Base-by-base conservation (phyloP, 2,329 filamentous ascomycete species). In the Podosphaera xanthii region DNA sequence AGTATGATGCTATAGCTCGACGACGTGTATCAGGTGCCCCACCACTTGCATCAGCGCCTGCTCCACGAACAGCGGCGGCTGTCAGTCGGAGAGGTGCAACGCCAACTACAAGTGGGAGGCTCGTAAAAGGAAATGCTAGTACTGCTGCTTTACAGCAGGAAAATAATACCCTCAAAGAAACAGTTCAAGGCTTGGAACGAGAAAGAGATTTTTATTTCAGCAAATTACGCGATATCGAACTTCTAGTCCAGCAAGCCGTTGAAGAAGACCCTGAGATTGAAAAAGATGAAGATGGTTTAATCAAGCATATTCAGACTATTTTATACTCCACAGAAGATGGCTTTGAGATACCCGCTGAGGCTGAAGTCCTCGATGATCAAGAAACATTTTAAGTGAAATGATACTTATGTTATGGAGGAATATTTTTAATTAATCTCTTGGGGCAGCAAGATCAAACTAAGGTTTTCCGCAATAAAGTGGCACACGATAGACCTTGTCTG, bases 141-240 rank as follows among this genome's bases (percentile, higher is more conserved):
- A 72, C 72, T 58, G 81, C 86, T 9, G 88, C 83, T 3, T 74
- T 98, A 65, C 81, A 87, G 70, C 79, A 86, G 69, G 92, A 97
- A 77, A 92, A 94, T 70, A 78, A 79, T 49, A 86, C 86, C 35
- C 78, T 97, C 65, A 95, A 95, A 77, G 91, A 97, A 75, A 95
- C 88, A 0, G 91, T 98, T n/a, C 78, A 81, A 10, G 92, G 92
- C 1, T 77, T 98, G 49, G 92, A 98, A 77, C 84, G 92, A 67
- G 92, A 98, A 76, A 81, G 92, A 57, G 92, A 98, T 71, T 98
- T 98, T 71, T 98, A 98, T 77, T 98, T 98, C 73, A 94, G 87
- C 78, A 98, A 98, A 77, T 78, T 98, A 64, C 81, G 92, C 61
- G 92, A 98, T 70, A 98, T 98, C 66, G 92, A 98, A 74, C 76